phyloP scores from a whole-genome alignment of 1,284 basidiomycete species.

The Ceratorhiza oryzae-sativae region DNA sequence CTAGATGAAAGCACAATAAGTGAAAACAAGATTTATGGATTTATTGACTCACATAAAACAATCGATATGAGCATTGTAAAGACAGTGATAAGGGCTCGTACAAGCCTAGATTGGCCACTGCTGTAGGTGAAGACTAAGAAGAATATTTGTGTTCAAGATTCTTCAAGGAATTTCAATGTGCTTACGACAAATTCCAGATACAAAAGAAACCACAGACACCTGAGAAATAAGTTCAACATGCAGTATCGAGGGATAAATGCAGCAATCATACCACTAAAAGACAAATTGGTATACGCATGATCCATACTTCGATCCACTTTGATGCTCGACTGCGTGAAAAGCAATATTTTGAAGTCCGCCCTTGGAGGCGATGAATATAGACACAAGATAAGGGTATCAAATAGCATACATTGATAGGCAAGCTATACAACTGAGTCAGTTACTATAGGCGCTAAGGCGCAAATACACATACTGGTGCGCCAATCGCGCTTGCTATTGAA shows the following conservation, averaged over 20 bases:
- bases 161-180: not conserved
- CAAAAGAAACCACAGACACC: constrained; percentile 41
- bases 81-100: constrained; percentile 11
- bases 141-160: not conserved
- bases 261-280: not conserved
- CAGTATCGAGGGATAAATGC: too few relatives aligned
- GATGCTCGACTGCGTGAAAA: constrained; percentile 70
- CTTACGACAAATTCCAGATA: constrained; percentile 39
- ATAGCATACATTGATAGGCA: constrained; percentile 41
- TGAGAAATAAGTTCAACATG: not conserved
- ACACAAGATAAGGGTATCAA: not conserved
- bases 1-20: not conserved
- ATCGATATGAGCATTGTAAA: constrained; percentile 36
- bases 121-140: constrained; percentile 32
- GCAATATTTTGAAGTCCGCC: constrained; percentile 65
- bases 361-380: not conserved
- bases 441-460: not conserved
- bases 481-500: constrained; percentile 77
- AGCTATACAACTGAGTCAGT: constrained; percentile 14
- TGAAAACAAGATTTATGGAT: too few relatives aligned
- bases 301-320: constrained; percentile 80
- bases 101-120: constrained; percentile 20
- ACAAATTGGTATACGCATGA: constrained; percentile 47
- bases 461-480: constrained; percentile 59
- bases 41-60: constrained; percentile 20